Evolutionary conservation across 768 basidiomycete genomes (phyloP).

Genomic region (Rickenella mellea): DNA sequence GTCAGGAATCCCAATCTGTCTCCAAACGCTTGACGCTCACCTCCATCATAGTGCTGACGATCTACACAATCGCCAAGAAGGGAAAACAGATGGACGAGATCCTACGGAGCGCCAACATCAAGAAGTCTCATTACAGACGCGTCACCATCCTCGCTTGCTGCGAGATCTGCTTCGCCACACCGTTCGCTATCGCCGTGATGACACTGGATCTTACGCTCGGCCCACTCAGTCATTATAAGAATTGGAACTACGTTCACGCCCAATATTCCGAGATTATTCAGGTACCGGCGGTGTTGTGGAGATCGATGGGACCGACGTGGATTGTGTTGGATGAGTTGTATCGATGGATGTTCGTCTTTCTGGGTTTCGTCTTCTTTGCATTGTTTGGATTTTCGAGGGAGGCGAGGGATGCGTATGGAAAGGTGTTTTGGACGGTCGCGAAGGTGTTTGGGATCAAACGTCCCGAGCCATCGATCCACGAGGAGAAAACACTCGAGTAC

Average conservation of each 20-base stretch:
- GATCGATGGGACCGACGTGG: slow-evolving; percentile 7
- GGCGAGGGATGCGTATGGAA: slow-evolving; percentile 15
- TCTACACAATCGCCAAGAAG: slow-evolving; percentile 31
- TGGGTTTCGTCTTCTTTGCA: slow-evolving; percentile 19
- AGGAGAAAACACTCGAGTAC: no score
- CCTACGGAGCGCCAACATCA: slow-evolving; percentile 23
- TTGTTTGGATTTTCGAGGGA: slow-evolving; percentile 23
- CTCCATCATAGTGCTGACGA: slow-evolving; percentile 20
- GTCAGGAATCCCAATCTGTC: no score
- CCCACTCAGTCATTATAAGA: slow-evolving; percentile 33
- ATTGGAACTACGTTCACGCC: slow-evolving; percentile 41
- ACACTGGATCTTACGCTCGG: slow-evolving; percentile 23
- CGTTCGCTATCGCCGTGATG: slow-evolving; percentile 27
- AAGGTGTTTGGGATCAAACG: no score
- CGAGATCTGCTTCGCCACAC: slow-evolving; percentile 38
- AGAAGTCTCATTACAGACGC: slow-evolving; percentile 45
- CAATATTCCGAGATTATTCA: slow-evolving; percentile 36
- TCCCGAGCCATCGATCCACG: no score
- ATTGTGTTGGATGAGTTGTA: slow-evolving; percentile 8
- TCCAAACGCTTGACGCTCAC: no score
- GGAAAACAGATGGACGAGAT: slow-evolving; percentile 34
- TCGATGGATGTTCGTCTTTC: slow-evolving; percentile 3
- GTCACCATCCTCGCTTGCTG: slow-evolving; percentile 43
- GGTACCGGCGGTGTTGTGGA: slow-evolving; percentile 21
- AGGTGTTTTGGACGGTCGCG: no score